These are phyloP conservation scores for Aspergillus costaricaensis DNA, from an alignment of 2,329 filamentous ascomycete genomes.

Conservation along the genomic window DNA sequence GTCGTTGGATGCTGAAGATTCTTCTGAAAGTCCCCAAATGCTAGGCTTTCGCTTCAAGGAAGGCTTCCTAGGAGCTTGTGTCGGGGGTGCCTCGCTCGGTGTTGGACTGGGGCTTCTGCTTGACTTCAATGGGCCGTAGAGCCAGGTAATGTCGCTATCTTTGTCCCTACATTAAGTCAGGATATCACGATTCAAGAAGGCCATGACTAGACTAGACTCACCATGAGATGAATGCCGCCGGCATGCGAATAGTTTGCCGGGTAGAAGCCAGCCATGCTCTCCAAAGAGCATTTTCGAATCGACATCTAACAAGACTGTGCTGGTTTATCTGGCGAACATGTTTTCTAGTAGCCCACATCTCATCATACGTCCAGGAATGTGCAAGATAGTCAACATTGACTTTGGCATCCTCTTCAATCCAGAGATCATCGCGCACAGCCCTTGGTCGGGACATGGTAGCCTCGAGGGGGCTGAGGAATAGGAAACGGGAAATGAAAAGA, in stretches of 20 bases:
- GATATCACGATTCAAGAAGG: too few relatives aligned
- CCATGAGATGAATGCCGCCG: not conserved
- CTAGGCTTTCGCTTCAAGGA: not conserved
- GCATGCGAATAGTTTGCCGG: not conserved
- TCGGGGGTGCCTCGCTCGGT: not conserved
- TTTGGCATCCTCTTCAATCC: not conserved
- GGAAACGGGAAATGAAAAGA: not conserved
- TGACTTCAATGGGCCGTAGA: not conserved
- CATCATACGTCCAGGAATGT: not conserved
- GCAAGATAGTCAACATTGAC: slow-evolving; percentile 1
- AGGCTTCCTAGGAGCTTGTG: not conserved
- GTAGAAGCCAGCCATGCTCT: not conserved
- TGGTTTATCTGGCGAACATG: not conserved
- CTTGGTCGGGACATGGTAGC: not conserved
- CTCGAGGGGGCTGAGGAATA: not conserved
- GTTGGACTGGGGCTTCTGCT: not conserved
- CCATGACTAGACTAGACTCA: not conserved
- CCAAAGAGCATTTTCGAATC: not conserved
- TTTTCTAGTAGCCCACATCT: not conserved
- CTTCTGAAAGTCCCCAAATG: not conserved
- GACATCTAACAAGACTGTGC: not conserved
- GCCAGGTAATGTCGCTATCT: not conserved
- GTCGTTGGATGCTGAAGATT: not conserved
- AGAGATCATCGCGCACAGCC: not conserved
- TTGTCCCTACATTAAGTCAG: not conserved